Evolutionary conservation across 2,329 filamentous ascomycete species (phyloP).

Genomic region (Aspergillus thermomutatus): DNA sequence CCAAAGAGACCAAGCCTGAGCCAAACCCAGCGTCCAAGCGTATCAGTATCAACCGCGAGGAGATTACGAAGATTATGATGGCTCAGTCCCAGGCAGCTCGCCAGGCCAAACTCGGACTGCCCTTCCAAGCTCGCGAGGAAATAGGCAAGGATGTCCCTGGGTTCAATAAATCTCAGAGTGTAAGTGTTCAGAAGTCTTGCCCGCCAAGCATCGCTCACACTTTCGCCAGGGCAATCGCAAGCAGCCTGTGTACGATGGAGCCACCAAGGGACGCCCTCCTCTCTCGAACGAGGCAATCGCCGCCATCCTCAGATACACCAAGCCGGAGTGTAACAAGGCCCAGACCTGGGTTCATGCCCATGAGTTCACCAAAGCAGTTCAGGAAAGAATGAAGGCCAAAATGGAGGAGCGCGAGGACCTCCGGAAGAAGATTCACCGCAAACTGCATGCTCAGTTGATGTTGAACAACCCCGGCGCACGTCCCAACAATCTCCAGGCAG

Average conservation of each 20-base stretch:
- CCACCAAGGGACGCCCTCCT: background rate
- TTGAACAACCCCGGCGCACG: background rate
- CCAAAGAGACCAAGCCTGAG: background rate
- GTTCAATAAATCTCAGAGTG: background rate
- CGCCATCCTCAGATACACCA: conserved; percentile 14
- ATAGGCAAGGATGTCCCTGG: background rate
- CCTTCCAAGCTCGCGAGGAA: background rate
- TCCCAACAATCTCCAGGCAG: background rate
- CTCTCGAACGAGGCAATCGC: conserved; percentile 16
- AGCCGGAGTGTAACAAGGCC: conserved; percentile 16
- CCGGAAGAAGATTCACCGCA: conserved; percentile 7
- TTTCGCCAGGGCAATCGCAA: background rate
- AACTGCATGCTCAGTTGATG: conserved; percentile 4
- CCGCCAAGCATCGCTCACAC: background rate
- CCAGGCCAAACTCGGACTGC: background rate
- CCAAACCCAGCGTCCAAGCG: background rate
- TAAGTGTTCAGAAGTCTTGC: background rate
- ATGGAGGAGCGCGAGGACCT: conserved; percentile 6
- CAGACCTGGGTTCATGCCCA: conserved; percentile 20
- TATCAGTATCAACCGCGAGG: background rate
- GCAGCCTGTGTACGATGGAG: conserved; percentile 2
- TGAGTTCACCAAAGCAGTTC: conserved; percentile 5
- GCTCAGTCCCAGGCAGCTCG: background rate
- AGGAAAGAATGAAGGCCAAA: conserved; percentile 2
- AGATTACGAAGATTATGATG: background rate